phyloP scores from a whole-genome alignment of 164 flowering plant species.

The Brasenia schreberi region DNA sequence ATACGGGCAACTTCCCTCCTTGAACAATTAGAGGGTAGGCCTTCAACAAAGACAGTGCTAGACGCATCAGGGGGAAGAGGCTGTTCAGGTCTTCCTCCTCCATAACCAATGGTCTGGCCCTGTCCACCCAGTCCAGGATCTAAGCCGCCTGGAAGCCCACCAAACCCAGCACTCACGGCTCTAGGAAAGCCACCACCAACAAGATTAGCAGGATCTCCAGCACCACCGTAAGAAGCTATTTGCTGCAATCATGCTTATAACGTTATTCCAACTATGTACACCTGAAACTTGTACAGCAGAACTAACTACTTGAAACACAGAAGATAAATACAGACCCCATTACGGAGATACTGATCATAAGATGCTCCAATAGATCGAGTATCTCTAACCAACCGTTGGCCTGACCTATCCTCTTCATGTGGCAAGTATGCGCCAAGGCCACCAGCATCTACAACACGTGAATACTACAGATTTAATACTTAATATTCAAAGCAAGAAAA shows the following conservation, averaged over 20 bases:
- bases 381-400: slow-evolving; percentile 36
- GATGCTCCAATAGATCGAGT: slow-evolving; percentile 64
- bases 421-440: slow-evolving; percentile 36
- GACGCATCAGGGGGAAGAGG: slow-evolving; percentile 74
- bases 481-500: too few relatives aligned
- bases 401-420: slow-evolving; percentile 46
- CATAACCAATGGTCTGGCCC: slow-evolving; percentile 26
- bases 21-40: slow-evolving; percentile 66
- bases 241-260: slow-evolving; percentile 23
- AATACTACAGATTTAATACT: too few relatives aligned
- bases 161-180: slow-evolving; percentile 28
- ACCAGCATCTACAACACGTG: slow-evolving; percentile 28
- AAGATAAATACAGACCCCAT: slow-evolving; percentile 24
- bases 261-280: too few relatives aligned
- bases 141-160: slow-evolving; percentile 41
- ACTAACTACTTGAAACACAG: background rate
- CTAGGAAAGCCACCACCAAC: slow-evolving; percentile 45
- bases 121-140: slow-evolving; percentile 30
- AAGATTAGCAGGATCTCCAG: slow-evolving; percentile 2
- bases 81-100: slow-evolving; percentile 36
- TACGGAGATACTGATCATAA: slow-evolving; percentile 71
- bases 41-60: slow-evolving; percentile 80
- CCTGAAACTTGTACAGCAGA: too few relatives aligned
- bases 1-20: slow-evolving; percentile 92
- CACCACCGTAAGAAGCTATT: slow-evolving; percentile 23